Conservation (phyloP, 768 basidiomycete genomes). For the Psilocybe subaeruginosa region DNA sequence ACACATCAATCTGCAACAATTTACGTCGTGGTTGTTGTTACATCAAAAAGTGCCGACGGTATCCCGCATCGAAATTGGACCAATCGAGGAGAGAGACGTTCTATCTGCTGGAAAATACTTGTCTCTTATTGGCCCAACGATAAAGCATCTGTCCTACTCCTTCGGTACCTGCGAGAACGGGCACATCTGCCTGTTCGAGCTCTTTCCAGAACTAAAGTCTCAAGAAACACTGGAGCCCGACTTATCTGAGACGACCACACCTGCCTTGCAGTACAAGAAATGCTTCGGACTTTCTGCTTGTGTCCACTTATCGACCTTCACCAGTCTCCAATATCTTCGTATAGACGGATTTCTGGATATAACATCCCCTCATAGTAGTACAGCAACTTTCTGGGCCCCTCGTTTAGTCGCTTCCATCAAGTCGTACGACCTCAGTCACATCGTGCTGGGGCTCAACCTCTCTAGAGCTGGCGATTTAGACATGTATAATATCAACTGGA, state of each 20-base stretch:
- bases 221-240: neutral
- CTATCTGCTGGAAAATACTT: conserved; percentile 6
- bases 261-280: neutral
- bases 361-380: conserved; percentile 3
- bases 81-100: conserved; percentile 8
- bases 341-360: conserved; percentile 12
- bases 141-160: conserved; percentile 6
- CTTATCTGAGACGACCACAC: neutral
- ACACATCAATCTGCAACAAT: conserved; percentile 2
- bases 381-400: conserved; percentile 12
- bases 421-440: neutral
- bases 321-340: conserved; percentile 7
- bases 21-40: conserved; percentile 9
- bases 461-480: conserved; percentile 13
- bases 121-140: neutral
- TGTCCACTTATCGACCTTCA: neutral
- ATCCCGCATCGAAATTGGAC: conserved; percentile 11
- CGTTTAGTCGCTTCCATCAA: conserved; percentile 11
- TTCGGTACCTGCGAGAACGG: conserved; percentile 8
- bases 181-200: conserved; percentile 6
- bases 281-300: conserved; percentile 9
- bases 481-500: conserved; percentile 14
- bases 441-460: conserved; percentile 10
- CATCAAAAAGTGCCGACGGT: conserved; percentile 5
- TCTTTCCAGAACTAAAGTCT: neutral